A percentile compares a stretch with the other conserved stretches of the same genome.
Evolutionary conservation across 306 rosid genomes (phyloP).

Genomic region (Benincasa hispida): DNA sequence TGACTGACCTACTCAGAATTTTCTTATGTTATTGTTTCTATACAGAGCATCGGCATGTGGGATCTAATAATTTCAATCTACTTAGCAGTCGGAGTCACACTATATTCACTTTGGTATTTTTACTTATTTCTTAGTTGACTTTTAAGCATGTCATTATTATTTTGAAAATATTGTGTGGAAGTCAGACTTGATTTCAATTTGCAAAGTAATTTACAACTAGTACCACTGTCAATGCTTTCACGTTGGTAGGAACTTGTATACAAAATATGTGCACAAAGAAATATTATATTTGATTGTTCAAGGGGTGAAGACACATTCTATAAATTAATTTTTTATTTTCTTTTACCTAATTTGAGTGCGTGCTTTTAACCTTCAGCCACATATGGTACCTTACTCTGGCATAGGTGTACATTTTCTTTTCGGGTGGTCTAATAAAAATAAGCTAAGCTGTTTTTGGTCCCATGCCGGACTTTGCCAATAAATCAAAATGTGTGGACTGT

Average conservation of each 20-base stretch:
- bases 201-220: background rate
- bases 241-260: background rate
- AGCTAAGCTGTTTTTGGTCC: background rate
- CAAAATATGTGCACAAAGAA: background rate
- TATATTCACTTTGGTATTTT: slow-evolving; percentile 72
- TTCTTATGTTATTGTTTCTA: slow-evolving; percentile 13
- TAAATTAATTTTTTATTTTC: background rate
- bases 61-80: slow-evolving; percentile 80
- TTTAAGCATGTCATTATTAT: background rate
- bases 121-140: slow-evolving; percentile 2
- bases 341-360: background rate
- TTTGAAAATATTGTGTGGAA: background rate
- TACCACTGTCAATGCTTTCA: background rate
- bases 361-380: background rate
- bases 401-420: background rate
- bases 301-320: background rate
- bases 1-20: background rate
- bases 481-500: background rate
- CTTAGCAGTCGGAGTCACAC: slow-evolving; percentile 93
- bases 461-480: background rate
- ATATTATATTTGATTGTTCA: background rate
- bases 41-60: slow-evolving; percentile 89
- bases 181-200: background rate
- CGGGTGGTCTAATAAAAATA: background rate
- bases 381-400: background rate